These are phyloP conservation scores for Boletus pseudo-olivaceus DNA, from an alignment of 768 basidiomycete species.

Conservation along the genomic window DNA sequence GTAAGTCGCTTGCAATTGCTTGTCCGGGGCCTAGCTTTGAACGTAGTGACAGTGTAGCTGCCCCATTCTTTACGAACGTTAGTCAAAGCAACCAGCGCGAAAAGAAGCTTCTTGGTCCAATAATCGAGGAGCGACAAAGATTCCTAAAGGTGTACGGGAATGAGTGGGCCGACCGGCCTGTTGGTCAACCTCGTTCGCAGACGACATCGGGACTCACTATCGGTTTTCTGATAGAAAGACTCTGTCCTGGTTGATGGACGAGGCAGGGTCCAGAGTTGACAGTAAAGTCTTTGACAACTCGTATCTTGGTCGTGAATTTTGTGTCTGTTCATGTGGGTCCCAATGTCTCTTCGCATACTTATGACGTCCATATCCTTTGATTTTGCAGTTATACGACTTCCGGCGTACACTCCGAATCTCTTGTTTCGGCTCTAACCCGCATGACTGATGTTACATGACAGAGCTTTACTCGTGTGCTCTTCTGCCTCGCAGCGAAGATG, in stretches of 20 bases:
- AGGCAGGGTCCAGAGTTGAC: slow-evolving; percentile 16
- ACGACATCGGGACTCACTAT: not conserved
- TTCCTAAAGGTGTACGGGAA: slow-evolving; percentile 21
- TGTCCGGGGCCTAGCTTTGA: not conserved
- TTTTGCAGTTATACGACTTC: not conserved
- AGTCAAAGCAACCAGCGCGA: slow-evolving; percentile 1
- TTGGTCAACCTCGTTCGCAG: slow-evolving; percentile 2
- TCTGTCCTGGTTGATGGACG: slow-evolving; percentile 31
- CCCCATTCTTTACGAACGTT: too few relatives aligned
- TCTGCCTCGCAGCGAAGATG: too few relatives aligned
- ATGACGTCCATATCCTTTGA: not conserved
- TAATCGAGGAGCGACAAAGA: slow-evolving; percentile 28
- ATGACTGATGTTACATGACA: not conserved
- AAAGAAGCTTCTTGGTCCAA: slow-evolving; percentile 22
- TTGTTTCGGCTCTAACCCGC: too few relatives aligned
- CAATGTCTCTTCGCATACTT: not conserved
- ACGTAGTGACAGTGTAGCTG: not conserved
- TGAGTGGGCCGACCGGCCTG: slow-evolving; percentile 31
- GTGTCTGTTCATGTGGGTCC: not conserved
- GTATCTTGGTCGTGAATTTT: not conserved
- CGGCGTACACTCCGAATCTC: not conserved
- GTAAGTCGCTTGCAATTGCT: not conserved
- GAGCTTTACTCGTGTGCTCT: slow-evolving; percentile 12
- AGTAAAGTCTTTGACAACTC: slow-evolving; percentile 17
- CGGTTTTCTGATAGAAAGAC: slow-evolving; percentile 23